Conservation (phyloP, 1,284 basidiomycete genomes). For the Pyrrhoderma lamaoense region DNA sequence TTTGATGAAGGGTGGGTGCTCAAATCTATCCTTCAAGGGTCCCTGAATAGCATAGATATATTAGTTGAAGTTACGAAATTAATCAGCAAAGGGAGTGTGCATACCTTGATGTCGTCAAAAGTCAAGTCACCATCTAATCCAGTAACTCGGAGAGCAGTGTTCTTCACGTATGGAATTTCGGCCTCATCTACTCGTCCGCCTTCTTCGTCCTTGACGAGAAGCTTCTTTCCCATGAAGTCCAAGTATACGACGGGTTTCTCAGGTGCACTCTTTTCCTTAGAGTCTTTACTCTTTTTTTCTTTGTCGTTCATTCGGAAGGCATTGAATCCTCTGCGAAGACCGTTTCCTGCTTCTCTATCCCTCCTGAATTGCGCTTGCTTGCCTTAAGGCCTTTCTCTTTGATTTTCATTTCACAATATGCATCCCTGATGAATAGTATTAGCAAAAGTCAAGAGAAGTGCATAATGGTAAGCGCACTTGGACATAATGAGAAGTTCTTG, state of each 20-base stretch:
- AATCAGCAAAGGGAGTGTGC: conserved; percentile 6
- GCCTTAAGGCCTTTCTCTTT: conserved; percentile 86
- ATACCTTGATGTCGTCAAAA: conserved; percentile 66
- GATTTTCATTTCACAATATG: conserved; percentile 95
- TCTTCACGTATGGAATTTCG: conserved; percentile 64
- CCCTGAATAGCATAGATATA: conserved; percentile 33
- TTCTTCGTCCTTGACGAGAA: conserved; percentile 57
- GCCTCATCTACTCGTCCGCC: conserved; percentile 64
- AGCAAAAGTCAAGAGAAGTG: not conserved
- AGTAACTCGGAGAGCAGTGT: conserved; percentile 70
- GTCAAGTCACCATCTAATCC: conserved; percentile 60
- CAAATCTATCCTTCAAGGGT: conserved; percentile 74
- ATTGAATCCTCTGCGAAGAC: conserved; percentile 65
- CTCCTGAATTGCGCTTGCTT: conserved; percentile 48
- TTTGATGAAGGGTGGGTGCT: conserved; percentile 67
- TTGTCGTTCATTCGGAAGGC: conserved; percentile 80
- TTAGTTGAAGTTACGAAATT: not conserved
- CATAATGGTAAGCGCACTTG: conserved; percentile 49
- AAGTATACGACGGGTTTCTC: conserved; percentile 54
- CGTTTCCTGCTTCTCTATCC: conserved; percentile 38
- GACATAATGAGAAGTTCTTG: conserved; percentile 79
- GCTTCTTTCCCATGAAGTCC: conserved; percentile 61
- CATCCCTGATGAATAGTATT: conserved; percentile 47
- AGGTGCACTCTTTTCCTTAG: conserved; percentile 31
- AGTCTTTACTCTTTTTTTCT: conserved; percentile 33